Evolutionary conservation across 306 rosid species (phyloP), one percentile per base, ranked within the genome.

Genomic region (Senna tora): DNA sequence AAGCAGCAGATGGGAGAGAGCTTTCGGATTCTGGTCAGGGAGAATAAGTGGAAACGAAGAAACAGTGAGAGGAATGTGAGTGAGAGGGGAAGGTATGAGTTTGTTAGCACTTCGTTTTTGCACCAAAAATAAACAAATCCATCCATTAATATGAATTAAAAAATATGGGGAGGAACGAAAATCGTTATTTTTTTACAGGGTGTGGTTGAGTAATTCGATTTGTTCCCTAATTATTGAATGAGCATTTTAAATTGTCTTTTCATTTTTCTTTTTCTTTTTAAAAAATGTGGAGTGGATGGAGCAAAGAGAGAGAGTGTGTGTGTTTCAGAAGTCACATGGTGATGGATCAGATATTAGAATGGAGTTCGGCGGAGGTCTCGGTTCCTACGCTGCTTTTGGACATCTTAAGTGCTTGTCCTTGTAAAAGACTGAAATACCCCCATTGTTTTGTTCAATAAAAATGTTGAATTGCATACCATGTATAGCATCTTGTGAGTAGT

Each of bases 31-130:
- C 74, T 85, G 95, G 94, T 87, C 30, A 43, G 75, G 33, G 63
- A 47, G 52, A 33, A 83, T 84, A 83, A 88, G 97, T 94, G 70
- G 82, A 81, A 64, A 25, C 19, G n/a, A 94, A 91, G 97, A 74
- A 85, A 85, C 73, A 75, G 69, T 25, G 86, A 83, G 71, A 15
- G 83, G 67, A 66, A 10, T 19, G 50, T 7, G 65, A 33, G 10
- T 30, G 47, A 9, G 76, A 65, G 16, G 1, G 32, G 77, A 71
- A 8, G 57, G 54, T 16, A 41, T 8, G 78, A 36, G 73, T 77
- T 83, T 79, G 90, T 81, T 85, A 78, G 80, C 11, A 79, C 77
- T 84, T 88, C 84, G 79, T 76, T 87, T 78, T 84, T 84, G 69
- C 21, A 50, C 17, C 53, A 17, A 63, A 6, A 55, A 20, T 61